Base-by-base conservation (phyloP, 176 grass and related monocot genomes). In the Oryza brachyantha region DNA sequence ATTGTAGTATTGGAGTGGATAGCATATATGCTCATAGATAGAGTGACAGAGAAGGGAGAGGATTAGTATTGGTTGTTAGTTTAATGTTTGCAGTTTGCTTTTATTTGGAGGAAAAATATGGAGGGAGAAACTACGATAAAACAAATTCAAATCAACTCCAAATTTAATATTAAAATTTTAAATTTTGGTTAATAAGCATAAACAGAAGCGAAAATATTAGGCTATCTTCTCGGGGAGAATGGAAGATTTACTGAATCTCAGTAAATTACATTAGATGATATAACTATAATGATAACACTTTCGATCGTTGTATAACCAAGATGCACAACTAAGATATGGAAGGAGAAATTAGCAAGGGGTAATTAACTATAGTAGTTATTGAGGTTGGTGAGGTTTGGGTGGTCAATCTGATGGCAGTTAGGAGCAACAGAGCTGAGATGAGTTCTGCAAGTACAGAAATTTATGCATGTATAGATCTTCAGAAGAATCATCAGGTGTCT, bases 321-420 rank as follows among this genome's bases (percentile, higher is more conserved):
- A n/a, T n/a, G n/a, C n/a, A n/a, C n/a, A n/a, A n/a, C n/a, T n/a
- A 48, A 8, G 42, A 25, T 16, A 25, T 13, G 21, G 41, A 26
- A 29, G 26, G 17, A 48, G 27, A 70, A 27, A 13, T 31, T 11
- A 35, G 58, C 16, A 19, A 64, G 29, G 13, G 28, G 70, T 69
- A 61, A 79, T 40, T n/a, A n/a, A n/a, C n/a, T n/a, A n/a, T n/a
- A n/a, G n/a, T n/a, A n/a, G n/a, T n/a, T 32, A 39, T 3, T 79
- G 60, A 5, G 69, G 39, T 75, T 80, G 86, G 81, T 84, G 71
- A 16, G 64, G 24, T 81, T 19, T 89, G 27, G 86, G 86, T 84
- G 86, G 86, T 27, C 57, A 88, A 80, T 88, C 76, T 80, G 77
- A 76, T 81, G 71, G 54, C 28, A 22, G 70, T 88, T 88, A 72